phyloP scores from a whole-genome alignment of 768 basidiomycete genomes.

The Hericium rajendrae region DNA sequence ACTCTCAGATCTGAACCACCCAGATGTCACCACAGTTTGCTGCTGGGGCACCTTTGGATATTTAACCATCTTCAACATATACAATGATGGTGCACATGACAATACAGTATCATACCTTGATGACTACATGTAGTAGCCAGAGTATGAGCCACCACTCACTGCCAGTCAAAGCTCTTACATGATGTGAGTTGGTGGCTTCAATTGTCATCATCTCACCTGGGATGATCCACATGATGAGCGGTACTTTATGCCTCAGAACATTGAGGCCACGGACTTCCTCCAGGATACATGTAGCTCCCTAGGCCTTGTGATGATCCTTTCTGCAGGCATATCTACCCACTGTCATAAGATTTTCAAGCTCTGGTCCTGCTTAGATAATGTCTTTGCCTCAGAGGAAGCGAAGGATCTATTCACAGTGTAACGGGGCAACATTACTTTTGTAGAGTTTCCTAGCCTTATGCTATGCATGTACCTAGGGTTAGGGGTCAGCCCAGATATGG shows the following conservation, averaged over 20 bases:
- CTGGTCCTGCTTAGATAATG: neutral
- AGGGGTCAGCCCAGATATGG: too few species aligned
- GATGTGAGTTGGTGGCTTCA: neutral
- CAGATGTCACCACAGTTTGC: neutral
- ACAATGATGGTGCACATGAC: neutral
- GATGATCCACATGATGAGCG: neutral
- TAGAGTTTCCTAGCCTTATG: too few species aligned
- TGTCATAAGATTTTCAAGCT: neutral
- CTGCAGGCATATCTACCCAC: neutral
- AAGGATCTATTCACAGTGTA: neutral
- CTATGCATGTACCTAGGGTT: too few species aligned
- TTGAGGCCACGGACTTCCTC: neutral
- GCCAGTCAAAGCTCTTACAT: neutral
- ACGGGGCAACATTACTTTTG: too few species aligned
- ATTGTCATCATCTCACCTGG: neutral
- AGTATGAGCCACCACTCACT: neutral
- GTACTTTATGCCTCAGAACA: neutral
- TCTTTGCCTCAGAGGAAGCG: neutral
- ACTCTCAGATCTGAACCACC: neutral
- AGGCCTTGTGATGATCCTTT: neutral
- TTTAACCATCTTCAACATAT: neutral
- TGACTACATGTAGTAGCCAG: neutral
- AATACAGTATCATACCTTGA: neutral
- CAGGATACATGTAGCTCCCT: neutral
- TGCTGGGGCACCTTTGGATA: neutral